Conservation (phyloP, 2,329 filamentous ascomycete species). For the Colletotrichum simmondsii region DNA sequence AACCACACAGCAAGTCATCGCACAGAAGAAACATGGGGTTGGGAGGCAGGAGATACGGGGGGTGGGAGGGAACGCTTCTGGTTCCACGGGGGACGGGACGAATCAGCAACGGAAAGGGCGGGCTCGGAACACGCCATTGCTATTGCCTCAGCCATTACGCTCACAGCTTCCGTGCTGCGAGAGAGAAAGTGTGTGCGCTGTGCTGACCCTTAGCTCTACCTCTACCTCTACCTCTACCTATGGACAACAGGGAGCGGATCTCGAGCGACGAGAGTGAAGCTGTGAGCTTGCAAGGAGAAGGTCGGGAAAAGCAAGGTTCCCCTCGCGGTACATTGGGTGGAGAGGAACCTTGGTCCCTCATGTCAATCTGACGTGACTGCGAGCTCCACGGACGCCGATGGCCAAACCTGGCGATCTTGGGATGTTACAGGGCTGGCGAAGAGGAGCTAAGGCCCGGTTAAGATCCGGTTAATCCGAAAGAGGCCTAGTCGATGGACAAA, state of each 20-base stretch:
- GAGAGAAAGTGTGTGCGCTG: neutral
- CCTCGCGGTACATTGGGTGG: constrained; percentile 22
- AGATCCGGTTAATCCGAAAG: constrained; percentile 23
- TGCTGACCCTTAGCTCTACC: neutral
- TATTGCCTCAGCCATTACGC: constrained; percentile 8
- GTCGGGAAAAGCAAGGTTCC: constrained; percentile 18
- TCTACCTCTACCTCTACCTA: neutral
- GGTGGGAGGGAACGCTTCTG: neutral
- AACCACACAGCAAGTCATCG: constrained; percentile 32
- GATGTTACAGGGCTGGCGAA: constrained; percentile 22
- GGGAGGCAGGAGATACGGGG: neutral
- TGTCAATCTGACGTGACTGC: constrained; percentile 33
- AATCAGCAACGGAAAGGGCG: constrained; percentile 31
- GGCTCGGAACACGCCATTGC: constrained; percentile 30
- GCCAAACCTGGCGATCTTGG: constrained; percentile 15
- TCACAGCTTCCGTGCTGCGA: neutral
- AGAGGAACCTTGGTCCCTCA: constrained; percentile 20
- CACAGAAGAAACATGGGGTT: constrained; percentile 32
- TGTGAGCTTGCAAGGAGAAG: constrained; percentile 10
- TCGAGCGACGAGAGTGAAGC: constrained; percentile 15
- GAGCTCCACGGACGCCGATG: constrained; percentile 13
- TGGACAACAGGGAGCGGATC: constrained; percentile 15
- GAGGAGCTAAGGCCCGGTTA: constrained; percentile 23
- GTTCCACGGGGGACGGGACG: constrained; percentile 13
- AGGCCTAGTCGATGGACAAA: neutral